These are phyloP conservation scores for Arxiozyma bovina DNA, from an alignment of 1,139 yeast genomes.

Conservation along the genomic window DNA sequence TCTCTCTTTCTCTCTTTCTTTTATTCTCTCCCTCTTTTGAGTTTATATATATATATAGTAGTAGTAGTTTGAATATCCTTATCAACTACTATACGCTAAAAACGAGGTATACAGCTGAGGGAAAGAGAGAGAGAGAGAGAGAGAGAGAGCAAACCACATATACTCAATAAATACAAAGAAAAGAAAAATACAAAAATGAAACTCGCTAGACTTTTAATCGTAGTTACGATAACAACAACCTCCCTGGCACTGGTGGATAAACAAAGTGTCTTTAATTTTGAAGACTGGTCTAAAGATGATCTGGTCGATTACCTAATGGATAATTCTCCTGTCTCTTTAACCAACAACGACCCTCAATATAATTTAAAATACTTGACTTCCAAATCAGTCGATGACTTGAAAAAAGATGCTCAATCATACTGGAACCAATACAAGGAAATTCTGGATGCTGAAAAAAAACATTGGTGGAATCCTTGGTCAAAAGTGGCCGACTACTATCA, in stretches of 20 bases:
- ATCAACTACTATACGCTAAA: no score
- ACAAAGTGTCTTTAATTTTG: conserved; percentile 18
- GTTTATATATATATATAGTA: no score
- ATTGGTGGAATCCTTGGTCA: conserved; percentile 28
- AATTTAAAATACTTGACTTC: conserved; percentile 17
- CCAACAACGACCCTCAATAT: conserved; percentile 15
- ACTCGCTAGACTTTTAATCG: background rate
- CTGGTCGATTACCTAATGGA: conserved; percentile 33
- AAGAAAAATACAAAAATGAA: background rate
- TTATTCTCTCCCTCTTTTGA: no score
- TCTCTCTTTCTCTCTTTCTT: no score
- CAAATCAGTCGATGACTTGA: conserved; percentile 30
- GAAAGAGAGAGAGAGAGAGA: no score
- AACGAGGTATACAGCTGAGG: no score
- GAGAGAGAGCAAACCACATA: no score
- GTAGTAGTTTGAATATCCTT: no score
- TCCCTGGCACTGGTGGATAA: conserved; percentile 4
- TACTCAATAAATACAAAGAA: no score
- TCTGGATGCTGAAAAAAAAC: conserved; percentile 8
- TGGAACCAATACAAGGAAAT: conserved; percentile 29
- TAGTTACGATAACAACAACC: background rate
- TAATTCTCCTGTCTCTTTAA: conserved; percentile 15
- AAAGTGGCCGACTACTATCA: no score
- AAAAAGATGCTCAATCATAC: conserved; percentile 32
- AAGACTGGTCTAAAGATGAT: conserved; percentile 30